Evolutionary conservation across 345 rosid species (phyloP), one percentile per base, ranked within the genome.

Genomic region (Excoecaria cochinchinensis): DNA sequence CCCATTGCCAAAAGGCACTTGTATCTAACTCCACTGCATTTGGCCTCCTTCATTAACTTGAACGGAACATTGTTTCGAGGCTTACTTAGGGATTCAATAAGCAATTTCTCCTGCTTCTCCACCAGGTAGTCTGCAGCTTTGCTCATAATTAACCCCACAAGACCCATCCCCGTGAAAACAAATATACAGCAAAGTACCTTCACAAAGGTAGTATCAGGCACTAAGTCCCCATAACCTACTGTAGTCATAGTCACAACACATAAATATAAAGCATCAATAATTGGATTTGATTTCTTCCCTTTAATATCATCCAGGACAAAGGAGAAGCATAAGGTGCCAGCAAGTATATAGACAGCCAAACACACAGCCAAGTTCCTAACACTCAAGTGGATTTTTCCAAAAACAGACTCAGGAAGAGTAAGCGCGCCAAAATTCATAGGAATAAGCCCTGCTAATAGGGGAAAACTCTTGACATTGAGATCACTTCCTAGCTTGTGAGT

Each of bases 201-300:
- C 0, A 87, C 67, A 19, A 70, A 47, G 55, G 69, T 72, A 53
- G 84, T 89, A 61, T 68, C 65, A 21, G 97, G 99, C 55, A 88
- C 92, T 11, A 95, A 91, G 86, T 95, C 99, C 48, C 99, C 97
- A 67, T 95, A 95, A 73, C 99, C 97, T 31, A 95, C 95, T 0
- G 94, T 91, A 58, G 99, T 95, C 99, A 95, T 90, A 3, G 97
- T 95, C 21, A 91, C 97, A 0, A 91, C 72, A 64, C 91, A 90
- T 78, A 92, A 91, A 73, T 92, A 95, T 31, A 90, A 10, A 11
- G 99, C 85, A 77, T 95, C 99, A 3, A 91, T 53, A 31, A 91
- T 69, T 42, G 69, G 85, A 67, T 85, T 84, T 57, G 92, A 86
- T 78, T 90, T 95, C 40, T 78, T 77, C 70, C 99, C 99, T 4